These are phyloP conservation scores for Neoboletus brunneissimus DNA, from an alignment of 768 basidiomycete species.

Conservation along the genomic window DNA sequence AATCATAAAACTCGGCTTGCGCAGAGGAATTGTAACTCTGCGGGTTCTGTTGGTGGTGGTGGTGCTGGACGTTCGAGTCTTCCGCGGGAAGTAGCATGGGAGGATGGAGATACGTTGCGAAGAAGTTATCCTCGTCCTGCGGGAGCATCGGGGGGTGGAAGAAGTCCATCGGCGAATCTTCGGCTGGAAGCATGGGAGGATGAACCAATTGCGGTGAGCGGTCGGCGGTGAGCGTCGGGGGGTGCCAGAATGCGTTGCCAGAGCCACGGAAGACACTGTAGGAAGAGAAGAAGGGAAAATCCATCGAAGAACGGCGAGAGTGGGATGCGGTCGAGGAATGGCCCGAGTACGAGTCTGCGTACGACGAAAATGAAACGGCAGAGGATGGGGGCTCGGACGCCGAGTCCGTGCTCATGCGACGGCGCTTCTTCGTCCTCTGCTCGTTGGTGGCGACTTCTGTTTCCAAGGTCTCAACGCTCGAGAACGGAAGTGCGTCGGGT, in stretches of 20 bases:
- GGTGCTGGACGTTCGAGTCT: conserved; percentile 25
- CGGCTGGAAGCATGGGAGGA: conserved; percentile 64
- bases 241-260: conserved; percentile 69
- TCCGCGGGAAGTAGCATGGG: conserved; percentile 50
- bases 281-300: conserved; percentile 58
- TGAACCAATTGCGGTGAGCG: conserved; percentile 59
- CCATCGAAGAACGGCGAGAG: conserved; percentile 63
- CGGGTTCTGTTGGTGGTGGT: conserved; percentile 22
- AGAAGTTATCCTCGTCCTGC: conserved; percentile 65
- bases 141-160: conserved; percentile 60
- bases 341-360: conserved; percentile 58
- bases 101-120: conserved; percentile 52
- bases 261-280: conserved; percentile 55
- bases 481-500: conserved; percentile 53
- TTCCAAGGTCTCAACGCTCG: conserved; percentile 46
- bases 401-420: conserved; percentile 65
- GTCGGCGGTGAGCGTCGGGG: conserved; percentile 64
- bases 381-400: conserved; percentile 54
- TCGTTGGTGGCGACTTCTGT: conserved; percentile 33
- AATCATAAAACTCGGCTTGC: conserved; percentile 35
- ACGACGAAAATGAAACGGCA: conserved; percentile 62
- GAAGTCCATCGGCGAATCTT: conserved; percentile 72
- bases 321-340: conserved; percentile 54
- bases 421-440: conserved; percentile 57
- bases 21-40: conserved; percentile 16